Base-by-base conservation (phyloP, 257 asterid species). In the Nicotiana tomentosiformis region DNA sequence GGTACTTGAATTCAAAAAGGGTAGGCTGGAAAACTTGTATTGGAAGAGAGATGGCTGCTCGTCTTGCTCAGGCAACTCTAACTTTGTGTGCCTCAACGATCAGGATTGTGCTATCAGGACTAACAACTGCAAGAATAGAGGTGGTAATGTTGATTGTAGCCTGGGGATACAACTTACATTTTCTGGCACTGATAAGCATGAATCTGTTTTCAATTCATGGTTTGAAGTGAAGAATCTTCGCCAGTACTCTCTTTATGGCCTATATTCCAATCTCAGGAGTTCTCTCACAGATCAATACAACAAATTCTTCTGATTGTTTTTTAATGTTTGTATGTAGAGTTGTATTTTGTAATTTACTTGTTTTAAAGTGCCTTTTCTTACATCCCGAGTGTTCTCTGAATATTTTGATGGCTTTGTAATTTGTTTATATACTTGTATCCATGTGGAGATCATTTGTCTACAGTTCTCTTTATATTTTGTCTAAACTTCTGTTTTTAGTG, bases 1-100 rank as follows among this genome's bases (percentile, higher is more conserved):
- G 99, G 99, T 92, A 57, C 93, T 89, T 43, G 99, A 96, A 85
- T 96, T 94, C 83, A 84, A 89, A 20, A 96, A 93, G 91, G 99
- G 98, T 74, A 93, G 95, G 89, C 97, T 96, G 77, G 92, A 96
- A 88, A 96, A 96, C 91, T 87, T 90, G 84, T 93, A 85, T 90
- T 96, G 98, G 98, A 96, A 96, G 90, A 90, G 98, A 87, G 98
- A 90, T 46, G 98, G 97, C 35, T 94, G 97, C 62, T 66, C 93
- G 61, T 90, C 93, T 12, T 95, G 99, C 93, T 77, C 89, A 0
- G 89, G 92, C 82, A 86, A 85, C 61, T 87, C 93, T 11, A 90
- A 81, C 87, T 94, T 93, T 32, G 93, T 89, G 60, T 94, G 98
- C 88, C 94, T 96, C 35, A 93, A 93, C 89, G 88, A 88, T 33